Evolutionary conservation across 768 basidiomycete species (phyloP), one percentile per base, ranked within the genome.

Genomic region (Agaricus sinodeliciosus): DNA sequence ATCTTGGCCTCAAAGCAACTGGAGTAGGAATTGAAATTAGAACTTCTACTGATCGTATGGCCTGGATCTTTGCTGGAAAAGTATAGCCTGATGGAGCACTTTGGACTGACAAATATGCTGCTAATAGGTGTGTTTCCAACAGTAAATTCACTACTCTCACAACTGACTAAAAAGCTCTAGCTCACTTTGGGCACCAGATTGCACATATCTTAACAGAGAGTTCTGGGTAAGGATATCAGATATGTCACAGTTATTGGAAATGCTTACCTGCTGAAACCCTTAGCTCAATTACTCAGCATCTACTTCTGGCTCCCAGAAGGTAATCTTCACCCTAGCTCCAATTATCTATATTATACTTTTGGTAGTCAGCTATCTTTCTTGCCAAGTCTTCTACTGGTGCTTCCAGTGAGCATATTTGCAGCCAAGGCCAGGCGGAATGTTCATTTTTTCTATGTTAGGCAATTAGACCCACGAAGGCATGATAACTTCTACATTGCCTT

Each of bases 261-360:
- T 49, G 35, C 25, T 35, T 16, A 6, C 15, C 52, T 40, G 9
- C 18, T 37, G 26, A n/a, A 47, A 16, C 56, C n/a, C 6, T 27
- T 43, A 79, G 78, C 64, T 80, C 4, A 80, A 78, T 63, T 80
- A 80, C 58, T 63, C 78, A 2, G 79, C 79, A 0, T 79, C 78
- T 1, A 73, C 69, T 45, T 79, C 80, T 59, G 79, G 79, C 15
- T 77, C 75, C 0, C 73, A 76, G 59, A 58, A 37, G 18, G 11
- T 7, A 27, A 58, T 26, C 16, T 13, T 27, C 41, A 34, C 18
- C 34, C 46, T 9, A 18, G 19, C 42, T 27, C 13, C 26, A n/a
- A 4, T 5, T 25, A 27, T 11, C 48, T 54, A 34, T 19, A 9
- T 37, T 9, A 43, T 8, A n/a, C 43, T n/a, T 36, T 25, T 28